A percentile compares a stretch with the other conserved stretches of the same genome.
Conservation (phyloP, 345 rosid species). For the Eucalyptus tenuipes region DNA sequence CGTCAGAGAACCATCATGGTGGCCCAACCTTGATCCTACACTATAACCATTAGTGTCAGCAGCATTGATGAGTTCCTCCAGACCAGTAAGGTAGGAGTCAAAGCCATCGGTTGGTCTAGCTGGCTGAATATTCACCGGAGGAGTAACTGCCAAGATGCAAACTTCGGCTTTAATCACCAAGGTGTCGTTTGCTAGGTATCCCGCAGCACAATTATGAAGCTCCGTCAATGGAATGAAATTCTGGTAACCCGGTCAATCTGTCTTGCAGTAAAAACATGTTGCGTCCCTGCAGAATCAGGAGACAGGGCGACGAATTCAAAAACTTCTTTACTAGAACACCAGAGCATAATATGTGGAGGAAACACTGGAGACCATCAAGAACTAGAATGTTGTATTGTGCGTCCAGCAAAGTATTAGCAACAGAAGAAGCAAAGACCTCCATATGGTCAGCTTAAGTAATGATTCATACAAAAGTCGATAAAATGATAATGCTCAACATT, state of each 20-base stretch:
- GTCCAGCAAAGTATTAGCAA: neutral
- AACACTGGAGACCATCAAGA: neutral
- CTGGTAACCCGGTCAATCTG: neutral
- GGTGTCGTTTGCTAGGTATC: neutral
- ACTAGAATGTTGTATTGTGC: neutral
- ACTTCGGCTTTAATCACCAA: neutral
- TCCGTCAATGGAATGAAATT: neutral
- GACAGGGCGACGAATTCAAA: neutral
- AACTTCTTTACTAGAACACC: neutral
- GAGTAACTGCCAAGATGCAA: neutral
- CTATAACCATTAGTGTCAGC: neutral
- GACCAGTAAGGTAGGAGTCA: neutral
- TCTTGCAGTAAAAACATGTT: neutral
- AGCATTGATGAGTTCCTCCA: neutral
- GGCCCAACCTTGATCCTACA: neutral
- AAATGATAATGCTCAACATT: neutral
- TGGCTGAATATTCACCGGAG: neutral
- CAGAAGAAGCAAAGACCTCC: neutral
- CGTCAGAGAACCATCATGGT: neutral
- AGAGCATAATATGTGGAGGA: neutral
- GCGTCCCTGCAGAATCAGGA: neutral
- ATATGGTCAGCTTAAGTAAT: neutral
- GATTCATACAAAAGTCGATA: neutral
- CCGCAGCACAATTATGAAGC: neutral
- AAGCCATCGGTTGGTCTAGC: neutral